phyloP scores from a whole-genome alignment of 2,329 filamentous ascomycete species.

The Colletotrichum gigasporum region DNA sequence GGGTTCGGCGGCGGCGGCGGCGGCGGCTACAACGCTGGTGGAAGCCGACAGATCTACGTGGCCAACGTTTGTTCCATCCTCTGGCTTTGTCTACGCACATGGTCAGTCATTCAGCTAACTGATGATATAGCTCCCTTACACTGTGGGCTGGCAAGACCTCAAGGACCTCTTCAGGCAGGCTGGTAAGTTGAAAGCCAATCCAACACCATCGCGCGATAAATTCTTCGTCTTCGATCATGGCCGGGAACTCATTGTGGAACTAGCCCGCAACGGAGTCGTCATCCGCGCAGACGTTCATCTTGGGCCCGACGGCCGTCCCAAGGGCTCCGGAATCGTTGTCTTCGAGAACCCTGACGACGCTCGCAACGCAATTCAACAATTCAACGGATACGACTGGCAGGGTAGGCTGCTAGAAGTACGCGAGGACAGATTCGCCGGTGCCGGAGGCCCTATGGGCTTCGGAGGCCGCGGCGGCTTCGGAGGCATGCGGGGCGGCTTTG shows the following conservation, averaged over 20 bases:
- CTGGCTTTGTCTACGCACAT: constrained; percentile 31
- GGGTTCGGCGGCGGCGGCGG: constrained; percentile 58
- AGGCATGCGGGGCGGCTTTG: constrained; percentile 67
- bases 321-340: constrained; percentile 96
- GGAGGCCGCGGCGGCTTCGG: constrained; percentile 69
- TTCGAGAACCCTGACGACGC: constrained; percentile 96
- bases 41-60: constrained; percentile 92
- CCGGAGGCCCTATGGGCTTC: constrained; percentile 60
- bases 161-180: constrained; percentile 99
- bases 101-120: constrained; percentile 39
- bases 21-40: constrained; percentile 57
- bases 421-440: constrained; percentile 89
- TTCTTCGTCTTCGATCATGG: constrained; percentile 22
- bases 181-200: constrained; percentile 75
- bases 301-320: constrained; percentile 90
- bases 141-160: constrained; percentile 97
- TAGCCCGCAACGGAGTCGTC: constrained; percentile 75
- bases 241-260: background rate
- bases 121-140: constrained; percentile 84
- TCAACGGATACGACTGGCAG: constrained; percentile 99
- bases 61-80: constrained; percentile 86
- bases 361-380: constrained; percentile 94
- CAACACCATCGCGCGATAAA: too few relatives aligned
- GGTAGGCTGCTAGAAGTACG: constrained; percentile 92
- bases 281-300: constrained; percentile 96